Percentiles rank a stretch among this genome's conserved stretches.
These are phyloP conservation scores for Penicillium sp. DNA, from an alignment of 2,329 filamentous ascomycete species.

Conservation along the genomic window DNA sequence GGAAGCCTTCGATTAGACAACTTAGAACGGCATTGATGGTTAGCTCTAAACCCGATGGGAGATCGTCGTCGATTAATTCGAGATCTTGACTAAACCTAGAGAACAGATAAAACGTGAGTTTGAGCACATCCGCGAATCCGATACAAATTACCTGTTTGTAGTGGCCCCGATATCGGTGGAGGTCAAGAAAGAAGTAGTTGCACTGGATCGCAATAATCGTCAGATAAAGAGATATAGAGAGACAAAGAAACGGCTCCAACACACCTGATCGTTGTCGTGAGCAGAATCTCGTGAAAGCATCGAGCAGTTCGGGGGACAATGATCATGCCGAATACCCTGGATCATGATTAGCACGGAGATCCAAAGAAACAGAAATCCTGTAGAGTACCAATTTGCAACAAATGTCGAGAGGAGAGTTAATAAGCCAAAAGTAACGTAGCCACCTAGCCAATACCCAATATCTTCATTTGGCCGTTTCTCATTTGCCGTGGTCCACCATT, in stretches of 20 bases:
- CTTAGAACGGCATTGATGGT: slow-evolving; percentile 14
- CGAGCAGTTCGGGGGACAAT: slow-evolving; percentile 21
- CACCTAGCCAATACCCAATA: slow-evolving; percentile 21
- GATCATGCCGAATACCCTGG: slow-evolving; percentile 19
- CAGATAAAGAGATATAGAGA: not conserved
- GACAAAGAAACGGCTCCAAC: not conserved
- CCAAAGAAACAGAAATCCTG: not conserved
- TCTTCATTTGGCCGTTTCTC: slow-evolving; percentile 16
- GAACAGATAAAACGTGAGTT: not conserved
- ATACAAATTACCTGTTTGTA: not conserved
- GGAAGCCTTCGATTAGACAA: slow-evolving; percentile 29
- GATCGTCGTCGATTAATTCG: not conserved
- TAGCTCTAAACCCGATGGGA: slow-evolving; percentile 11
- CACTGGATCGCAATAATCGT: slow-evolving; percentile 9
- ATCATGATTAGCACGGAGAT: not conserved
- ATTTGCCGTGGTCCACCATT: slow-evolving; percentile 23
- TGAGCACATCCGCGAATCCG: not conserved
- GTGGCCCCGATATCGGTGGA: slow-evolving; percentile 5
- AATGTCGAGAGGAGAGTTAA: slow-evolving; percentile 3
- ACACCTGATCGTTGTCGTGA: slow-evolving; percentile 20
- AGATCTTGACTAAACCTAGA: slow-evolving; percentile 1
- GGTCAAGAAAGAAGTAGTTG: slow-evolving; percentile 32
- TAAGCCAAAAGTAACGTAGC: slow-evolving; percentile 22
- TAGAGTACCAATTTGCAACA: slow-evolving; percentile 13
- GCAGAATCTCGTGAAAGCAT: slow-evolving; percentile 21